Conservation (phyloP, 2,329 filamentous ascomycete species). For the Alternaria ethzedia region DNA sequence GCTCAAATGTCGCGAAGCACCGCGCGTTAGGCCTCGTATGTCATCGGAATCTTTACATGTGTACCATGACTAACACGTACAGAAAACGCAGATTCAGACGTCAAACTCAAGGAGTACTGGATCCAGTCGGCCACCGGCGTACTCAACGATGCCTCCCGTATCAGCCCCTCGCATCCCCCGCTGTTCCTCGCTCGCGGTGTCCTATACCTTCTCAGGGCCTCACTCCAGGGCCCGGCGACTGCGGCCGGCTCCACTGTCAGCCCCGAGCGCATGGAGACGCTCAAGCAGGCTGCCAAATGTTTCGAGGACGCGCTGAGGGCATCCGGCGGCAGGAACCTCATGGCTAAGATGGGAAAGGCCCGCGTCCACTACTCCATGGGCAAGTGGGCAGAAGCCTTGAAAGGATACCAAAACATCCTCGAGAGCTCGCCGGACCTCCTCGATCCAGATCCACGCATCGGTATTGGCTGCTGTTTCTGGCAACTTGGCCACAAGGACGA, state of each 20-base stretch:
- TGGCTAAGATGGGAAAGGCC: constrained; percentile 89
- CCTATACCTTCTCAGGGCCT: constrained; percentile 84
- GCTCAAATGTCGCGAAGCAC: constrained; percentile 84
- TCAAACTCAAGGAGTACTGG: constrained; percentile 91
- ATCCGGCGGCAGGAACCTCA: constrained; percentile 85
- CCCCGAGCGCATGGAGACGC: constrained; percentile 74
- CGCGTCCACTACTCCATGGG: constrained; percentile 85
- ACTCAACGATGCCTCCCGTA: constrained; percentile 91
- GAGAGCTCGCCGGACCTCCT: constrained; percentile 84
- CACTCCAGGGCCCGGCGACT: constrained; percentile 78
- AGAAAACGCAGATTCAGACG: constrained; percentile 65
- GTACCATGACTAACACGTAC: not conserved
- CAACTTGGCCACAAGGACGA: constrained; percentile 93
- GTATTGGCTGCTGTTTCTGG: constrained; percentile 97
- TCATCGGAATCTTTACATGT: not conserved
- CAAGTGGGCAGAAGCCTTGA: constrained; percentile 82
- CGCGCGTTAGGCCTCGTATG: constrained; percentile 65
- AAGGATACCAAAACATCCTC: constrained; percentile 85
- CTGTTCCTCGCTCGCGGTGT: constrained; percentile 91
- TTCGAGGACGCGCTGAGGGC: constrained; percentile 92
- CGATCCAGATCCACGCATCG: constrained; percentile 94
- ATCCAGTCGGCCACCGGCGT: constrained; percentile 88
- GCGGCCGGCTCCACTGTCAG: constrained; percentile 69
- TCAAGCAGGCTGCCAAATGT: constrained; percentile 86
- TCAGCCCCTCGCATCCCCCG: constrained; percentile 91